phyloP scores from a whole-genome alignment of 192 early-diverging fungal genomes.

The Podila verticillata region DNA sequence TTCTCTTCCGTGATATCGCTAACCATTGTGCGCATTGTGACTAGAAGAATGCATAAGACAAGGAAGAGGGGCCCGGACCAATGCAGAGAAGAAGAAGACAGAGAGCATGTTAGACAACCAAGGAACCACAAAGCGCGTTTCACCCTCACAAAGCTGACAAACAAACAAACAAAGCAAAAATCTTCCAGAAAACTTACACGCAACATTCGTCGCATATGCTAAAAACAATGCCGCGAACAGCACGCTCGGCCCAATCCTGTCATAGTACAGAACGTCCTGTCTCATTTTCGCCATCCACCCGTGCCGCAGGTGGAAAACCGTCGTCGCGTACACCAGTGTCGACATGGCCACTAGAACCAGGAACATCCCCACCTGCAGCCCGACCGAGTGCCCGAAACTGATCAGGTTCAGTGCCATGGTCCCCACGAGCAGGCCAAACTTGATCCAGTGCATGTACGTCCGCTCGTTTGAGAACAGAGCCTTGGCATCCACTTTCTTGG shows the following conservation, averaged over 20 bases:
- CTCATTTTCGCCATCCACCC: conserved; percentile 34
- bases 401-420: conserved; percentile 72
- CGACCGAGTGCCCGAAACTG: conserved; percentile 64
- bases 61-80: too few species aligned
- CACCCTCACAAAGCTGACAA: conserved; percentile 5
- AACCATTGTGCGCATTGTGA: neutral
- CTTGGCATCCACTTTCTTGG: conserved; percentile 64
- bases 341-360: conserved; percentile 32
- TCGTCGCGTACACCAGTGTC: conserved; percentile 25
- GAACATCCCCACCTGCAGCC: conserved; percentile 18
- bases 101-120: neutral
- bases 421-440: conserved; percentile 72
- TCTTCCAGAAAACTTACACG: conserved; percentile 19
- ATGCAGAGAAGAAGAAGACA: neutral
- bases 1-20: neutral
- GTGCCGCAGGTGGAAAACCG: conserved; percentile 32
- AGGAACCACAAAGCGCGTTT: neutral
- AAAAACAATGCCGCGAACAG: conserved; percentile 32
- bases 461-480: conserved; percentile 92
- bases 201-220: conserved; percentile 36
- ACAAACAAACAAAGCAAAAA: conserved; percentile 6
- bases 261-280: conserved; percentile 27
- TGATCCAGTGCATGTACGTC: conserved; percentile 86
- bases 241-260: conserved; percentile 19
- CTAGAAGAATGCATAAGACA: neutral